A percentile compares a stretch with the other conserved stretches of the same genome.
Evolutionary conservation across 2,329 filamentous ascomycete species (phyloP).

Genomic region (Aspergillus brunneoviolaceus): DNA sequence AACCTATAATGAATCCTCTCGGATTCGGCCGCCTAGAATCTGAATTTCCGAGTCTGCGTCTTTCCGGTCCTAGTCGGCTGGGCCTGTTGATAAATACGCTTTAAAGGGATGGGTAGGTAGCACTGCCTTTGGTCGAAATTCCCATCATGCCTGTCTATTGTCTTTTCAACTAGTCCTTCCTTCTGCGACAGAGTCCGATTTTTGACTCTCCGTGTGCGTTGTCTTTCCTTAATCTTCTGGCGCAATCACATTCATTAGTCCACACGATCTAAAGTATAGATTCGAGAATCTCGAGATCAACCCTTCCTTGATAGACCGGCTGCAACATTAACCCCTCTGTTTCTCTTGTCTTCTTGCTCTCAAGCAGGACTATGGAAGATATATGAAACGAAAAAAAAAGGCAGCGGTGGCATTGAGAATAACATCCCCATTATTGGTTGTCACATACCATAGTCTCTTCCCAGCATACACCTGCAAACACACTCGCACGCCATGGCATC

Average conservation of each 20-base stretch:
- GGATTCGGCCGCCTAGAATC: background rate
- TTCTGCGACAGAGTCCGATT: background rate
- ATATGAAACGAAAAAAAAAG: too few species aligned
- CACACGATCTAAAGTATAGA: background rate
- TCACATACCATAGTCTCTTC: too few species aligned
- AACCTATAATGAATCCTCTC: background rate
- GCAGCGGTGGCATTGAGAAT: too few species aligned
- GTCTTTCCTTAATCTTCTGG: background rate
- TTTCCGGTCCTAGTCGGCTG: background rate
- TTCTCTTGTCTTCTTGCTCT: background rate
- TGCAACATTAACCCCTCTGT: background rate
- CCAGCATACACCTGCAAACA: background rate
- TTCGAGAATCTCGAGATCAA: background rate
- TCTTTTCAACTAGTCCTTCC: background rate
- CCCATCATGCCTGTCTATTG: background rate
- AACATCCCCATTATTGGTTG: too few species aligned
- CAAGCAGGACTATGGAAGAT: background rate
- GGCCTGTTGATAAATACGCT: background rate
- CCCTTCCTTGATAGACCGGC: background rate
- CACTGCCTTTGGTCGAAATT: background rate
- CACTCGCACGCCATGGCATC: background rate
- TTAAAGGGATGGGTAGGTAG: background rate
- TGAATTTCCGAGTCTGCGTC: background rate
- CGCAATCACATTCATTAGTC: background rate
- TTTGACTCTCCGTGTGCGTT: background rate